Evolutionary conservation across 805 yeast genomes (phyloP), one percentile per base, ranked within the genome.

Genomic region (Sugiyamaella lignohabitans): DNA sequence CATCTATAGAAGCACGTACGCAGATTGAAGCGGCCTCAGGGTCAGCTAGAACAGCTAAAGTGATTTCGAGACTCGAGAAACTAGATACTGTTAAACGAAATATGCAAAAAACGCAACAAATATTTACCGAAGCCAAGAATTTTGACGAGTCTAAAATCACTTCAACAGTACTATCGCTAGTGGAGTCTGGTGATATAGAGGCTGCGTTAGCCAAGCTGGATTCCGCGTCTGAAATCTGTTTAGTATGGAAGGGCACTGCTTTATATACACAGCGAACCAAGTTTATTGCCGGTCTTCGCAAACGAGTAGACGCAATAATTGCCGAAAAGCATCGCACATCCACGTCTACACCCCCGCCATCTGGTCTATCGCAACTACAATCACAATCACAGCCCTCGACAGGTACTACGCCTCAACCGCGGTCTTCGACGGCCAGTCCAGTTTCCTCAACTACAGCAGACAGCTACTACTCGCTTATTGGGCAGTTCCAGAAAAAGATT

Each of bases 101-200:
- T n/a, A 62, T 65, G 51, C 37, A 37, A 18, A 41, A 51, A 19
- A 66, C 63, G 3, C 56, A 47, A 38, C 34, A 49, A 30, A 49
- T 62, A 10, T 54, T 64, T 10, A 39, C 43, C 19, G 53, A 50
- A 10, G 64, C 65, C 18, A 45, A 52, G 34, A 40, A 39, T 36
- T 58, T 53, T 29, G 55, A 58, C 42, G 61, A 58, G 41, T 17
- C 44, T 2, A 37, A 53, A 64, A 67, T 47, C 68, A 64, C 59
- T 54, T 63, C 39, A 2, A 48, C 52, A 27, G 49, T 59, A 1
- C 22, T 43, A 19, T 11, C 23, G 8, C 38, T 54, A 24, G 23
- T 56, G 19, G 44, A 47, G 11, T 27, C 38, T 5, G 52, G 50
- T 16, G 43, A 56, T 16, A 22, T 23, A 2, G 50, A 52, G 4